Evolutionary conservation across 805 yeast species (phyloP).

Genomic region (Metschnikowia peoriensis): DNA sequence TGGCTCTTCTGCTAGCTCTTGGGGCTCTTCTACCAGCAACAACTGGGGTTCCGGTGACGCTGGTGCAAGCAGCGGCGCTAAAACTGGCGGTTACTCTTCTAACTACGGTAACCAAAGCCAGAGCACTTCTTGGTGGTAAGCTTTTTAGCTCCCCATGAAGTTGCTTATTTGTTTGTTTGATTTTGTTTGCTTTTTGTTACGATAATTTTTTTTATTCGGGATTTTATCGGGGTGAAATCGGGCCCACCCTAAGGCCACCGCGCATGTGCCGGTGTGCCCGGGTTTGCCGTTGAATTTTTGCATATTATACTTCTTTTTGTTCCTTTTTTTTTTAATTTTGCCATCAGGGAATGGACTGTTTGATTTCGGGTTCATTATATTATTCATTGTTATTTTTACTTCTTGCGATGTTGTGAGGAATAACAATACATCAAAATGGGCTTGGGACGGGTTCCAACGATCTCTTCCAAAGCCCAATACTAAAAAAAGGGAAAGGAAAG

Average conservation of each 20-base stretch:
- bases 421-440: conserved; percentile 14
- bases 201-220: conserved; percentile 15
- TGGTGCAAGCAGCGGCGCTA: conserved; percentile 21
- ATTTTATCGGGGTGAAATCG: conserved; percentile 7
- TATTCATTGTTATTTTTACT: conserved; percentile 11
- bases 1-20: conserved; percentile 25
- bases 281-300: conserved; percentile 17
- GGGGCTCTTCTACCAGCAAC: conserved; percentile 19
- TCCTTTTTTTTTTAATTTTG: conserved; percentile 17
- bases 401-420: conserved; percentile 4
- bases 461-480: conserved; percentile 4
- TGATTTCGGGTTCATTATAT: conserved; percentile 14
- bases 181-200: conserved; percentile 19
- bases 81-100: conserved; percentile 28
- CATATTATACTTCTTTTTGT: conserved; percentile 18
- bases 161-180: conserved; percentile 4
- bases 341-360: conserved; percentile 18
- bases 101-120: conserved; percentile 36
- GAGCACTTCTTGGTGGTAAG: conserved; percentile 44
- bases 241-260: not conserved
- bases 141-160: not conserved
- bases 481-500: conserved; percentile 17
- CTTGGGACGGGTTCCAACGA: not conserved
- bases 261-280: not conserved
- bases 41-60: conserved; percentile 24